Evolutionary conservation across 2,329 filamentous ascomycete species (phyloP).

Genomic region (Fusarium devonianum): DNA sequence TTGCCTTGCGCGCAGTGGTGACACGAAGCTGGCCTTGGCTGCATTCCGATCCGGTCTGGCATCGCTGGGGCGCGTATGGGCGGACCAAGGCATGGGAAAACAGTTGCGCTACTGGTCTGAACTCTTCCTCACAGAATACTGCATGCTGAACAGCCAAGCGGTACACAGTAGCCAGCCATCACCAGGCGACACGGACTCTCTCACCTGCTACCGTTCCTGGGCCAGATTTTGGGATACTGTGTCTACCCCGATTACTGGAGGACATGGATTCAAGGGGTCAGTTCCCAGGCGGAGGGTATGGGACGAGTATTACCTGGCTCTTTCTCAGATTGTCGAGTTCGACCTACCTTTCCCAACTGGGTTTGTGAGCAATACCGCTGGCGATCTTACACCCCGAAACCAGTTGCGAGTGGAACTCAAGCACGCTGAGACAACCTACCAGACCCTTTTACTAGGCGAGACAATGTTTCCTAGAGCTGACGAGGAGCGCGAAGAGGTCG

Average conservation of each 20-base stretch:
- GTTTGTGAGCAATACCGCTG: constrained; percentile 49
- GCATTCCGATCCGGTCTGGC: constrained; percentile 72
- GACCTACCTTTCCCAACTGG: constrained; percentile 67
- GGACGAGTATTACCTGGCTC: constrained; percentile 82
- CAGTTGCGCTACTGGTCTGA: constrained; percentile 83
- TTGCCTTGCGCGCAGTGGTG: constrained; percentile 59
- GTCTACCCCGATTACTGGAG: constrained; percentile 57
- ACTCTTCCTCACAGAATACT: constrained; percentile 76
- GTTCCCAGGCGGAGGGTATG: constrained; percentile 75
- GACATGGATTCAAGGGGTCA: constrained; percentile 64
- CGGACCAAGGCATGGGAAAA: constrained; percentile 60
- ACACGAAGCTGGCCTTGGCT: constrained; percentile 65
- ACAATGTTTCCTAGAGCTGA: constrained; percentile 85
- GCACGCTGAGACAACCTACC: constrained; percentile 79
- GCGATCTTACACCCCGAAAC: constrained; percentile 62
- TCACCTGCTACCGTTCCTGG: constrained; percentile 72
- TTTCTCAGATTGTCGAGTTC: constrained; percentile 78
- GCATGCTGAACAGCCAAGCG: constrained; percentile 70
- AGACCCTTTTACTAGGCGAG: constrained; percentile 78
- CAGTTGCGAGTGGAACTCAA: constrained; percentile 81
- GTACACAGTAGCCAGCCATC: constrained; percentile 59
- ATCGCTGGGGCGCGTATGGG: constrained; percentile 64
- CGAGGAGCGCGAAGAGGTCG: constrained; percentile 79
- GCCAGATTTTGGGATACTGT: constrained; percentile 70
- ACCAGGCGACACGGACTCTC: constrained; percentile 59